These are phyloP conservation scores for Cladorrhinum sp. DNA, from an alignment of 2,329 filamentous ascomycete genomes.

Conservation along the genomic window DNA sequence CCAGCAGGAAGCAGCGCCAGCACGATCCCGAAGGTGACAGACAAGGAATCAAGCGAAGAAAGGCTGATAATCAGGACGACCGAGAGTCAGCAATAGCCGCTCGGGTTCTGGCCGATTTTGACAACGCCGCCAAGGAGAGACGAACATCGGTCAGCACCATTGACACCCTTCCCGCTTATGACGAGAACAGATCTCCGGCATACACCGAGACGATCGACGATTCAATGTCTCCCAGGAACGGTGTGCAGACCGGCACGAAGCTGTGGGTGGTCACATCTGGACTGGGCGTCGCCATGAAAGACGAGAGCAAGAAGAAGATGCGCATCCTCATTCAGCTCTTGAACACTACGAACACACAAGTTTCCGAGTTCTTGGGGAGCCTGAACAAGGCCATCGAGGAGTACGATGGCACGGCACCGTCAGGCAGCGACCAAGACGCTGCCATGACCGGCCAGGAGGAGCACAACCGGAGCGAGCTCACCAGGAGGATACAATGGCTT, in stretches of 20 bases:
- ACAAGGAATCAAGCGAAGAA: constrained; percentile 55
- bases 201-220: constrained; percentile 61
- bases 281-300: constrained; percentile 85
- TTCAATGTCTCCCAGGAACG: constrained; percentile 27
- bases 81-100: constrained; percentile 5
- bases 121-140: constrained; percentile 42
- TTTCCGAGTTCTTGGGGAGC: constrained; percentile 70
- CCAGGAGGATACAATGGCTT: constrained; percentile 64
- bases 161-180: constrained; percentile 80
- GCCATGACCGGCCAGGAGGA: constrained; percentile 22
- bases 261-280: constrained; percentile 86
- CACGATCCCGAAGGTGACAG: constrained; percentile 46
- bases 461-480: constrained; percentile 46
- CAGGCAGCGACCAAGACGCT: constrained; percentile 22
- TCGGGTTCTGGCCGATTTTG: not conserved
- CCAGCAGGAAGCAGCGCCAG: constrained; percentile 49
- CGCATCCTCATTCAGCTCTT: constrained; percentile 82
- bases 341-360: constrained; percentile 75
- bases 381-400: constrained; percentile 75
- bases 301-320: constrained; percentile 78
- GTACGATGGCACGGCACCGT: constrained; percentile 55
- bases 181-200: constrained; percentile 70
- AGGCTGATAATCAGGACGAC: constrained; percentile 27
- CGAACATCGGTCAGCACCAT: constrained; percentile 65
- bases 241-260: constrained; percentile 40